phyloP scores from a whole-genome alignment of 208 protist species.

The Wallacemonas sp. region DNA sequence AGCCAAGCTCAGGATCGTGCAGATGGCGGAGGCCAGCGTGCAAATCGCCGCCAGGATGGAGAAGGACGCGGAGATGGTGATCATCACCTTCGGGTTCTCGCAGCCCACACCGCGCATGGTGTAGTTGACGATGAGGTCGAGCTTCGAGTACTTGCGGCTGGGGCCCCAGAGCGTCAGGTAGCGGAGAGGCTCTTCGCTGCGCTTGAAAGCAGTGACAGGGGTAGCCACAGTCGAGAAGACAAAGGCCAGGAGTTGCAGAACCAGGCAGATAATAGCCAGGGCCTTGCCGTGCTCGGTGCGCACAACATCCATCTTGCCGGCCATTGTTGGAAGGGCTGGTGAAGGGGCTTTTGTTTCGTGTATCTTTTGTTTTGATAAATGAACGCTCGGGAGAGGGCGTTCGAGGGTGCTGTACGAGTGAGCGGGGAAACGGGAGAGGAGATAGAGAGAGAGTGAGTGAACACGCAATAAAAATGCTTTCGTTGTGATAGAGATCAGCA shows the following conservation, averaged over 20 bases:
- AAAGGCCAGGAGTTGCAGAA: conserved; percentile 35
- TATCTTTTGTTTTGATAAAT: no score
- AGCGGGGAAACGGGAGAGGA: no score
- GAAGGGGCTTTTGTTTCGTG: no score
- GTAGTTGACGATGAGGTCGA: conserved; percentile 14
- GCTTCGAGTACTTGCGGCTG: conserved; percentile 23
- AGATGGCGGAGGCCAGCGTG: conserved; percentile 21
- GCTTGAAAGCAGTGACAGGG: conserved; percentile 33
- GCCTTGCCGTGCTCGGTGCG: neutral
- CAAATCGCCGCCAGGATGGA: conserved; percentile 44
- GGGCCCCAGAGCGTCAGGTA: conserved; percentile 49
- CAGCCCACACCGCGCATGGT: conserved; percentile 21
- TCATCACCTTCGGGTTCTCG: conserved; percentile 18
- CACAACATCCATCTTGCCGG: neutral
- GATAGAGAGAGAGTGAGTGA: no score
- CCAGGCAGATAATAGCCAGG: conserved; percentile 19
- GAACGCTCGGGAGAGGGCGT: no score
- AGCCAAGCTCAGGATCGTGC: conserved; percentile 19
- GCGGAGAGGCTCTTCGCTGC: neutral
- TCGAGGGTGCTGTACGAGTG: no score
- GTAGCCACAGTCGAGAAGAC: conserved; percentile 34
- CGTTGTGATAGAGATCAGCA: no score
- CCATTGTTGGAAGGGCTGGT: neutral
- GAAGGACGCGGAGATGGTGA: conserved; percentile 38
- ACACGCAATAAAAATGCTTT: no score